These are phyloP conservation scores for Crucibulum laeve DNA, from an alignment of 768 basidiomycete species.

Conservation along the genomic window DNA sequence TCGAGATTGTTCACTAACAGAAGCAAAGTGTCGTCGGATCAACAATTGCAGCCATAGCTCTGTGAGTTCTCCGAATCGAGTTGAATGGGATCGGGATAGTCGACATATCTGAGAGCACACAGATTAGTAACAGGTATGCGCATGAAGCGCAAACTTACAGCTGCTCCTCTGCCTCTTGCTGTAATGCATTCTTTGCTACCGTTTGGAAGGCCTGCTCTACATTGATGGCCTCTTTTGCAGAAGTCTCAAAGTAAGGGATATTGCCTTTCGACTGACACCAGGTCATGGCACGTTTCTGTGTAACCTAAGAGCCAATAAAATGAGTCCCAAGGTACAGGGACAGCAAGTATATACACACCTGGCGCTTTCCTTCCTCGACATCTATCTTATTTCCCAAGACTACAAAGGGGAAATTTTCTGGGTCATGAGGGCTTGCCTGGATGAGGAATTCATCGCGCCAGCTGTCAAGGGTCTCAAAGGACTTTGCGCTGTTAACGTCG, in stretches of 20 bases:
- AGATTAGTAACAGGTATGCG: slow-evolving; percentile 47
- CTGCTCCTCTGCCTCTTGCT: slow-evolving; percentile 96
- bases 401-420: slow-evolving; percentile 99
- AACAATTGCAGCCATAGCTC: slow-evolving; percentile 92
- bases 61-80: slow-evolving; percentile 92
- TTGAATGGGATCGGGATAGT: slow-evolving; percentile 98
- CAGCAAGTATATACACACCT: slow-evolving; percentile 49
- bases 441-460: slow-evolving; percentile 99
- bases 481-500: slow-evolving; percentile 87
- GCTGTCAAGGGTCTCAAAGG: slow-evolving; percentile 96
- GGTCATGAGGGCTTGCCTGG: slow-evolving; percentile 97
- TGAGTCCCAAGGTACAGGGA: neutral
- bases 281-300: slow-evolving; percentile 99
- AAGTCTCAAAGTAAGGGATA: slow-evolving; percentile 99
- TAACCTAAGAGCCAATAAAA: slow-evolving; percentile 53
- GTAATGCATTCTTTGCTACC: slow-evolving; percentile 98
- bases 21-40: slow-evolving; percentile 11
- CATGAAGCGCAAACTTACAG: too few relatives aligned
- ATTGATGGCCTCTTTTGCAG: slow-evolving; percentile 99
- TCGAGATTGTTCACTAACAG: slow-evolving; percentile 2
- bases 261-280: slow-evolving; percentile 99
- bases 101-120: slow-evolving; percentile 73
- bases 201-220: slow-evolving; percentile 99
- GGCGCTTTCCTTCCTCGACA: slow-evolving; percentile 96
- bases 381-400: slow-evolving; percentile 99